Evolutionary conservation across 2,329 filamentous ascomycete genomes (phyloP), one percentile per base, ranked within the genome.

Genomic region (Zasmidium cellare): DNA sequence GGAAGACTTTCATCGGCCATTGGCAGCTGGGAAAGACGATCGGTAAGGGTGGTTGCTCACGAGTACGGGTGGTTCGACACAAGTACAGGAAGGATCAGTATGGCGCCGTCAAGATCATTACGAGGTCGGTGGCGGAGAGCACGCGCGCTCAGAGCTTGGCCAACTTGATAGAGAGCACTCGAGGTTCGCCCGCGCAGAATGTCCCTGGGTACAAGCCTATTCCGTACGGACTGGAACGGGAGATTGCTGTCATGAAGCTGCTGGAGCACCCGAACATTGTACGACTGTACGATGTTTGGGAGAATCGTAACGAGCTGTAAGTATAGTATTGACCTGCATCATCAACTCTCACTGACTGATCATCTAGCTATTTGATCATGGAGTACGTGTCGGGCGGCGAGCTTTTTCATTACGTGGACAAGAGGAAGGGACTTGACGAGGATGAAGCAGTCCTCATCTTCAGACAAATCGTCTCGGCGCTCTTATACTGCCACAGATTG

Each of bases 191-290:
- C 9, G 57, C 61, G 5, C 49, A 60, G 11, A 59, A 54, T 12
- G 25, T 60, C n/a, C 61, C 65, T 53, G 68, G 69, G 12, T 66
- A 69, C 57, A 72, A 69, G 52, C 72, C 72, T 1, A 71, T 74
- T 16, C 93, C 93, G 1, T 86, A 93, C 68, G 90, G 92, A 1
- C 89, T 99, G 60, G 93, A 97, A 76, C 84, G 94, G 55, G 94
- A 99, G 72, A 92, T 99, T 44, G 92, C 93, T 28, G 96, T 99
- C 67, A 91, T 99, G 84, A 97, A 97, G 77, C 83, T 97, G 57
- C 90, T 97, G 60, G 88, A 96, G 69, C 94, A 99, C 75, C 90
- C 89, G 5, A 94, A 97, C 72, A 93, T 97, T 68, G 92, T 97
- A 74, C 91, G 90, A 65, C 79, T 99, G 9, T 94, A 93, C 72